Conservation (phyloP, 352 stramenopile species). For the Peronospora farinosa region DNA sequence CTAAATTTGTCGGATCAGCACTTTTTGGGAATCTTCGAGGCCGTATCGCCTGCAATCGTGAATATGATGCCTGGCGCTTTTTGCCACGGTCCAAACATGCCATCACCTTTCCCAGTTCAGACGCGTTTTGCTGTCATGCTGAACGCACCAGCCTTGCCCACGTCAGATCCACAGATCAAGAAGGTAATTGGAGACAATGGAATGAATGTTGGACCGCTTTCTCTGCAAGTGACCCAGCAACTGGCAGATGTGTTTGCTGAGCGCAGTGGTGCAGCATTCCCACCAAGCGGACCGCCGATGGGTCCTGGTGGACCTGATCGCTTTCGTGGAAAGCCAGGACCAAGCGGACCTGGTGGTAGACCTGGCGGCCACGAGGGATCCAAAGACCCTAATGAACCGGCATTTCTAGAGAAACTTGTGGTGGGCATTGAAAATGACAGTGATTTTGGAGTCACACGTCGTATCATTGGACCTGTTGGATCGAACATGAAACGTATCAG, state of each 20-base stretch:
- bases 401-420: constrained; percentile 65
- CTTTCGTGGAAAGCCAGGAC: constrained; percentile 19
- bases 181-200: constrained; percentile 57
- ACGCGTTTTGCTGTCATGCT: constrained; percentile 60
- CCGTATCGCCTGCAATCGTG: constrained; percentile 54
- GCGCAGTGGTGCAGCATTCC: constrained; percentile 45
- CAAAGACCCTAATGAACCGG: constrained; percentile 27
- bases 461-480: constrained; percentile 73
- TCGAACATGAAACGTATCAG: constrained; percentile 87
- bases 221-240: constrained; percentile 57
- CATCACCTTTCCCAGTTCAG: constrained; percentile 71
- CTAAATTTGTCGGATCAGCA: constrained; percentile 84
- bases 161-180: constrained; percentile 65
- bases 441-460: constrained; percentile 78
- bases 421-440: constrained; percentile 84
- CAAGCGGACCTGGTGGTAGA: constrained; percentile 13
- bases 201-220: constrained; percentile 51
- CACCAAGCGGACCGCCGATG: constrained; percentile 28
- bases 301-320: constrained; percentile 19
- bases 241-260: constrained; percentile 71
- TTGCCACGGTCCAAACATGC: constrained; percentile 39
- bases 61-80: constrained; percentile 84
- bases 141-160: constrained; percentile 66
- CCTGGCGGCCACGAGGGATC: constrained; percentile 9
- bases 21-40: constrained; percentile 81